phyloP scores from a whole-genome alignment of 208 protist species.

The Wallacemonas sp. region DNA sequence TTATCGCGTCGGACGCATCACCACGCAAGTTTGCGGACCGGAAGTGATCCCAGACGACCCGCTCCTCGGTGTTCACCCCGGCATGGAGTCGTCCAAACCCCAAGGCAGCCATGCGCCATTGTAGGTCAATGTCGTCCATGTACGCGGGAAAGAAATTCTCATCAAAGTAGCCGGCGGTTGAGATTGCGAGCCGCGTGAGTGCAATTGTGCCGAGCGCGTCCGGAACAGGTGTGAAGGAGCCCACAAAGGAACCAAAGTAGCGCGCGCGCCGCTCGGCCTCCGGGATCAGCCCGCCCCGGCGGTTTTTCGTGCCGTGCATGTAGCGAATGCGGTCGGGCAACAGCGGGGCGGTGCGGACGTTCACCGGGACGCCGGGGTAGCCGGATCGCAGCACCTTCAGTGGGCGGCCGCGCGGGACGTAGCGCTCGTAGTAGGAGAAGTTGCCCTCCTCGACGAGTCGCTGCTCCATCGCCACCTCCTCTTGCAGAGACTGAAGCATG shows the following conservation, averaged over 20 bases:
- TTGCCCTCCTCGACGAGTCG: background rate
- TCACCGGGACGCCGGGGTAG: constrained; percentile 22
- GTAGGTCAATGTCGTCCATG: constrained; percentile 44
- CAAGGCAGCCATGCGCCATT: constrained; percentile 12
- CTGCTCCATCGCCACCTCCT: constrained; percentile 35
- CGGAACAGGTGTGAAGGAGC: constrained; percentile 18
- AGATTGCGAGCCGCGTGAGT: constrained; percentile 34
- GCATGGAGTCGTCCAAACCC: constrained; percentile 20
- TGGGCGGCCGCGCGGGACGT: constrained; percentile 18
- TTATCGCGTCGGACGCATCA: background rate
- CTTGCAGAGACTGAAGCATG: constrained; percentile 20
- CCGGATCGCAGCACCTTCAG: constrained; percentile 28
- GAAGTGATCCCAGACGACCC: constrained; percentile 29
- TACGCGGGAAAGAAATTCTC: constrained; percentile 51
- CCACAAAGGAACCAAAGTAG: constrained; percentile 30
- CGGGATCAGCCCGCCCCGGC: background rate
- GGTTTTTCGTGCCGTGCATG: constrained; percentile 29
- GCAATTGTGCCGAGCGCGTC: constrained; percentile 16
- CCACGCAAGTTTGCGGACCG: constrained; percentile 23
- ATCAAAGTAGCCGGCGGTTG: constrained; percentile 36
- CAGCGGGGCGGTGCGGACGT: constrained; percentile 34
- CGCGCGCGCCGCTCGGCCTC: constrained; percentile 9
- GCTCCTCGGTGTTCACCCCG: too few relatives aligned
- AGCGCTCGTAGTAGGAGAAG: constrained; percentile 15
- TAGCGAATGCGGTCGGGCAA: constrained; percentile 50